Percentiles rank a stretch among this genome's conserved stretches.
Evolutionary conservation across 179 eudicot genomes (phyloP).

Genomic region (Spergularia azorica): DNA sequence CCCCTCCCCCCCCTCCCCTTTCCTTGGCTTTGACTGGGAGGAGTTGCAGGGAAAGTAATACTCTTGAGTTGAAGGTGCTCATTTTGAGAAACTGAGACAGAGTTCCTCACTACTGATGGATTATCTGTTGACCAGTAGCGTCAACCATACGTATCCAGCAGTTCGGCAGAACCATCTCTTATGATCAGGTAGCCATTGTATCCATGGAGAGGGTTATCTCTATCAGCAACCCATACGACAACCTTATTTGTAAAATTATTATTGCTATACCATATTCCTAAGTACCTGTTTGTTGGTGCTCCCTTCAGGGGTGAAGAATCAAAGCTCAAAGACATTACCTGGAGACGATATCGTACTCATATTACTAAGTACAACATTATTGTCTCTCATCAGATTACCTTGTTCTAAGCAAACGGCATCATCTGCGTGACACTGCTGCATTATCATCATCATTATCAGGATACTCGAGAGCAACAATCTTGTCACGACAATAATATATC

Average conservation of each 20-base stretch:
- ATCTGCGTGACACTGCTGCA: conserved; percentile 4
- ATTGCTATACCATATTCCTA: conserved; percentile 32
- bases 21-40: background rate
- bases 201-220: conserved; percentile 18
- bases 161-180: background rate
- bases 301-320: conserved; percentile 33
- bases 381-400: conserved; percentile 12
- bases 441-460: too few species aligned
- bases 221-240: conserved; percentile 37
- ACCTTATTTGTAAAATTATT: conserved; percentile 10
- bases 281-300: background rate
- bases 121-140: conserved; percentile 20
- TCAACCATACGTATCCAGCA: background rate
- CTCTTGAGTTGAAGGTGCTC: background rate
- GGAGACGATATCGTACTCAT: conserved; percentile 14
- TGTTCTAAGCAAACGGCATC: background rate
- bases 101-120: too few species aligned
- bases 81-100: background rate
- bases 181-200: conserved; percentile 17
- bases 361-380: background rate
- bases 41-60: too few species aligned
- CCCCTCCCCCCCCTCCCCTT: too few species aligned
- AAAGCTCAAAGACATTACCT: conserved; percentile 24
- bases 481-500: too few species aligned
- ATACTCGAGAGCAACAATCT: conserved; percentile 11